Evolutionary conservation across 73 alveolate genomes (phyloP).

Genomic region (Strombidium stylifer): DNA sequence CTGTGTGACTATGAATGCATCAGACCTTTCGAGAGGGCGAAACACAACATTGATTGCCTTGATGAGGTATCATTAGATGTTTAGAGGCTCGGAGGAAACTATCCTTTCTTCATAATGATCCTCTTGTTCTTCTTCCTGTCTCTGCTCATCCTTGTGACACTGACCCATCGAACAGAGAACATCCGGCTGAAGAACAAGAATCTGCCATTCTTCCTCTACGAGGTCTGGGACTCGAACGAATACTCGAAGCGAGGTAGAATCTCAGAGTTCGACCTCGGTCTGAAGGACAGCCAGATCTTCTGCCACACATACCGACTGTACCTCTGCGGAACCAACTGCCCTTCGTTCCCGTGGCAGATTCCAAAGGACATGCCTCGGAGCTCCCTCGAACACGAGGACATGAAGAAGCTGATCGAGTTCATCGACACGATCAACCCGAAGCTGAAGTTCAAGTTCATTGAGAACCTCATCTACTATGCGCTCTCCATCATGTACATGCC

Average conservation of each 20-base stretch:
- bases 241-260: not conserved
- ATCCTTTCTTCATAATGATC: not conserved
- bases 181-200: not conserved
- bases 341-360: not conserved
- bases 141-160: not conserved
- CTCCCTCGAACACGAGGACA: not conserved
- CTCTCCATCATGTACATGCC: conserved; percentile 3
- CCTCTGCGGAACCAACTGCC: not conserved
- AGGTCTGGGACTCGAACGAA: not conserved
- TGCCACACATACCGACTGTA: not conserved
- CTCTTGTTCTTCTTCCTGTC: conserved; percentile 1
- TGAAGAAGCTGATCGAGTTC: not conserved
- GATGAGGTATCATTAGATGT: conserved; percentile 6
- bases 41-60: conserved; percentile 39
- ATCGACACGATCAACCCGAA: not conserved
- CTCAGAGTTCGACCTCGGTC: not conserved
- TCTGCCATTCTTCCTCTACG: not conserved
- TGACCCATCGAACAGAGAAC: not conserved
- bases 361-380: not conserved
- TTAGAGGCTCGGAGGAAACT: conserved; percentile 15
- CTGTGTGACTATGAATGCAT: conserved; percentile 47
- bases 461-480: no score
- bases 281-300: not conserved
- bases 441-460: conserved; percentile 7
- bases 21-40: conserved; percentile 14